Conservation (phyloP, 164 flowering plant species). For the Malania oleifera region DNA sequence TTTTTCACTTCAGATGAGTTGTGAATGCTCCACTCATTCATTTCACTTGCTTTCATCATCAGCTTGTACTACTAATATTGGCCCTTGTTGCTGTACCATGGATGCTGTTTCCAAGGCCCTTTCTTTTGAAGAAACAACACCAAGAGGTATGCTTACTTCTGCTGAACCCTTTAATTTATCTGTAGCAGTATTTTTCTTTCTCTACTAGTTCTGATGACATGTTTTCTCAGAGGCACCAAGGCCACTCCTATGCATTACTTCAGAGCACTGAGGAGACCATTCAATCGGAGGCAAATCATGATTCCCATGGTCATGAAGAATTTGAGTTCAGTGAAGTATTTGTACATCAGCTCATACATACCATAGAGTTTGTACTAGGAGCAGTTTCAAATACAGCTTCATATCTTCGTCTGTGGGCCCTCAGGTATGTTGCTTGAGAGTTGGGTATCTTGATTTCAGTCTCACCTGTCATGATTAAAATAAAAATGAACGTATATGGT, state of each 20-base stretch:
- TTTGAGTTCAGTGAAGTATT: slow-evolving; percentile 95
- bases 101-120: slow-evolving; percentile 98
- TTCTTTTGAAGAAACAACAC: slow-evolving; percentile 82
- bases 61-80: slow-evolving; percentile 65
- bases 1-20: neutral
- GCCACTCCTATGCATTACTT: slow-evolving; percentile 60
- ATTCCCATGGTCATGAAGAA: slow-evolving; percentile 79
- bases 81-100: slow-evolving; percentile 94
- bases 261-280: slow-evolving; percentile 60
- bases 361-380: slow-evolving; percentile 97
- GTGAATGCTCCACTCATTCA: neutral
- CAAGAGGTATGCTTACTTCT: slow-evolving; percentile 40
- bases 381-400: slow-evolving; percentile 99
- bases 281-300: slow-evolving; percentile 49
- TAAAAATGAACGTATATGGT: too few species aligned
- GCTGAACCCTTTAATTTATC: neutral
- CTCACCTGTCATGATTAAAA: too few species aligned
- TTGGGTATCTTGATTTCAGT: too few species aligned
- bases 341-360: slow-evolving; percentile 95
- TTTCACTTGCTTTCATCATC: slow-evolving; percentile 15
- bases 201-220: slow-evolving; percentile 3
- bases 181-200: neutral
- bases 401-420: slow-evolving; percentile 96
- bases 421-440: slow-evolving; percentile 53
- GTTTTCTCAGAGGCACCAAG: slow-evolving; percentile 80